Conservation (phyloP, 2,329 filamentous ascomycete species). For the Aspergillus pseudoviridinutans region DNA sequence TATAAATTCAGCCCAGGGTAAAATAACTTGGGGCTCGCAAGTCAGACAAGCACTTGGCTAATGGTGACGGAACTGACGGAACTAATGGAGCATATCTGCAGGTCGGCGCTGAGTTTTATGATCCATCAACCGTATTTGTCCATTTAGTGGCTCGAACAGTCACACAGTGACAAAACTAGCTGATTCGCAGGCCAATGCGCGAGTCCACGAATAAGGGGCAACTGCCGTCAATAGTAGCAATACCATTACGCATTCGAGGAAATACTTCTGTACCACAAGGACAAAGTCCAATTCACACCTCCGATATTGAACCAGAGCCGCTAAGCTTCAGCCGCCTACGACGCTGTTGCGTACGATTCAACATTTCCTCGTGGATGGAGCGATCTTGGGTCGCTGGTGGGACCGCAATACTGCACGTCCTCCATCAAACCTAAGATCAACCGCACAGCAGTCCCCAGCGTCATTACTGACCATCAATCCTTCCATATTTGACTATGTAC, state of each 20-base stretch:
- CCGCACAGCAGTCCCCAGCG: too few species aligned
- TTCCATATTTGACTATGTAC: conserved; percentile 38
- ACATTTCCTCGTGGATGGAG: background rate
- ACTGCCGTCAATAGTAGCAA: conserved; percentile 1
- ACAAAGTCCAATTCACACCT: conserved; percentile 26
- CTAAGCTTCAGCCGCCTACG: conserved; percentile 20
- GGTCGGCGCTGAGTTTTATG: conserved; percentile 21
- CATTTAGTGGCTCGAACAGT: conserved; percentile 9
- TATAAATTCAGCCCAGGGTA: conserved; percentile 7
- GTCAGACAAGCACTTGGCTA: background rate
- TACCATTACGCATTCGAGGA: conserved; percentile 27
- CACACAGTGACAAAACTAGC: conserved; percentile 13
- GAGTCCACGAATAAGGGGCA: background rate
- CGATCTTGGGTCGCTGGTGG: background rate
- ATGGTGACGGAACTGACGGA: background rate
- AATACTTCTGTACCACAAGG: conserved; percentile 22
- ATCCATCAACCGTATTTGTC: conserved; percentile 19
- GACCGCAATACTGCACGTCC: too few species aligned
- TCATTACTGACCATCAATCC: conserved; percentile 15
- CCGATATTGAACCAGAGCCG: conserved; percentile 7
- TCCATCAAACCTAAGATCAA: too few species aligned
- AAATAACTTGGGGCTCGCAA: conserved; percentile 12
- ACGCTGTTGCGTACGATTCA: conserved; percentile 14
- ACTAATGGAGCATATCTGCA: background rate
- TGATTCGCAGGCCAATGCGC: conserved; percentile 10